These are phyloP conservation scores for Hypoxylon sp. DNA, from an alignment of 2,329 filamentous ascomycete species.

Conservation along the genomic window DNA sequence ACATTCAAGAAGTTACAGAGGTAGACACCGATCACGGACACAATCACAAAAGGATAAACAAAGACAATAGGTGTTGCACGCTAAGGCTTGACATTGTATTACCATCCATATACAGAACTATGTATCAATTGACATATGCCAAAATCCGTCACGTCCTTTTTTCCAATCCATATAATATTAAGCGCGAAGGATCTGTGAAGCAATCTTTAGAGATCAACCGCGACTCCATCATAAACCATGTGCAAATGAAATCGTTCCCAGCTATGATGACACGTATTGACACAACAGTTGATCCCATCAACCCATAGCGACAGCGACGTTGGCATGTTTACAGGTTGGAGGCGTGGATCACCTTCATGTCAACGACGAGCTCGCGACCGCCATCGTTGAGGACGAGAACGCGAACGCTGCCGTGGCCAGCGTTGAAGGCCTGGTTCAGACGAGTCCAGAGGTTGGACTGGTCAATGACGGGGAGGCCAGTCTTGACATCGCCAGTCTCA, in stretches of 20 bases:
- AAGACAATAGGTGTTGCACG: slow-evolving; percentile 28
- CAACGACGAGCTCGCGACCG: slow-evolving; percentile 94
- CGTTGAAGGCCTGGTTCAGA: slow-evolving; percentile 86
- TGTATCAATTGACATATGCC: slow-evolving; percentile 60
- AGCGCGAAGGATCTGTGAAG: slow-evolving; percentile 41
- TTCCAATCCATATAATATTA: slow-evolving; percentile 51
- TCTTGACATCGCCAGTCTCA: slow-evolving; percentile 98
- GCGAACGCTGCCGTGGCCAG: slow-evolving; percentile 92
- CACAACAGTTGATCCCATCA: slow-evolving; percentile 52
- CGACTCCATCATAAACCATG: slow-evolving; percentile 46
- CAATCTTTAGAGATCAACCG: slow-evolving; percentile 51
- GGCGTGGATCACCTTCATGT: slow-evolving; percentile 98
- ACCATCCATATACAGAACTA: slow-evolving; percentile 61
- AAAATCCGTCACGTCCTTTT: slow-evolving; percentile 55
- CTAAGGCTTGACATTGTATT: slow-evolving; percentile 51
- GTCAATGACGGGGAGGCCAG: slow-evolving; percentile 91
- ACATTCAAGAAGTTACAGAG: neutral
- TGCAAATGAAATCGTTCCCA: slow-evolving; percentile 39
- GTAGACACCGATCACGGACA: neutral
- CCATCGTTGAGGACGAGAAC: slow-evolving; percentile 96
- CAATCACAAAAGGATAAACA: slow-evolving; percentile 8
- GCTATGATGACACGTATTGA: slow-evolving; percentile 47
- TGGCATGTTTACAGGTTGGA: slow-evolving; percentile 70
- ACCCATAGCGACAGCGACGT: slow-evolving; percentile 42
- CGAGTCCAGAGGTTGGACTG: slow-evolving; percentile 90